phyloP scores from a whole-genome alignment of 2,329 filamentous ascomycete genomes.

The Paracoccidioides lutzii region DNA sequence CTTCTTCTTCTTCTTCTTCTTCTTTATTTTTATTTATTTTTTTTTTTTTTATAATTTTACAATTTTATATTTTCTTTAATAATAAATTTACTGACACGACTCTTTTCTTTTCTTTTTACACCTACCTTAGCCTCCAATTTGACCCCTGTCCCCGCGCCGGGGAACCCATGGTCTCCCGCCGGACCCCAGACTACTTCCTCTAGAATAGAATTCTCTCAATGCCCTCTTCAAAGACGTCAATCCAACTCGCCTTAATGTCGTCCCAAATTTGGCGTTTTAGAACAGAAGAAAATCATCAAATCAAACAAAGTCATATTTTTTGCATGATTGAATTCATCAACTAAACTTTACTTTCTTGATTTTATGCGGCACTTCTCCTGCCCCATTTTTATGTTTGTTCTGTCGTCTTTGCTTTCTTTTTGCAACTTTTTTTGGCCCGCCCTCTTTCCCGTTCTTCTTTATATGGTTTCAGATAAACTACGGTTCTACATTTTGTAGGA shows the following conservation, averaged over 20 bases:
- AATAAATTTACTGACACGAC: not conserved
- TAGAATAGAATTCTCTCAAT: conserved; percentile 33
- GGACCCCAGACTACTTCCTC: conserved; percentile 97
- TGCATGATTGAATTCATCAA: not conserved
- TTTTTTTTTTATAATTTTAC: no score
- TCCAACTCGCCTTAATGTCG: not conserved
- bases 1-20: no score
- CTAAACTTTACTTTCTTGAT: not conserved
- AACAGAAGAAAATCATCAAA: no score
- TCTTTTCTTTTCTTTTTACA: conserved; percentile 6
- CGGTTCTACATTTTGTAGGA: not conserved
- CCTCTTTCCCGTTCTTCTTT: not conserved
- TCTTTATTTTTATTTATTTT: not conserved
- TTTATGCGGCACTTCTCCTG: not conserved
- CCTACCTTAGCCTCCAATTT: conserved; percentile 74
- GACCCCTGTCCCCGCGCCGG: conserved; percentile 94
- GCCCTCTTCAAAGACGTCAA: not conserved
- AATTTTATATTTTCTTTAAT: no score
- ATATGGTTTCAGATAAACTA: not conserved
- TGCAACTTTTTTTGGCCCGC: not conserved
- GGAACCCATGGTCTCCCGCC: conserved; percentile 96
- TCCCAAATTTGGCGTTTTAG: not conserved
- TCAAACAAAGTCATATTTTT: not conserved
- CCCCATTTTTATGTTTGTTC: not conserved
- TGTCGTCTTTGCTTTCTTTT: not conserved